Conservation (phyloP, 2,329 filamentous ascomycete genomes). For the Mariannaea sp. region DNA sequence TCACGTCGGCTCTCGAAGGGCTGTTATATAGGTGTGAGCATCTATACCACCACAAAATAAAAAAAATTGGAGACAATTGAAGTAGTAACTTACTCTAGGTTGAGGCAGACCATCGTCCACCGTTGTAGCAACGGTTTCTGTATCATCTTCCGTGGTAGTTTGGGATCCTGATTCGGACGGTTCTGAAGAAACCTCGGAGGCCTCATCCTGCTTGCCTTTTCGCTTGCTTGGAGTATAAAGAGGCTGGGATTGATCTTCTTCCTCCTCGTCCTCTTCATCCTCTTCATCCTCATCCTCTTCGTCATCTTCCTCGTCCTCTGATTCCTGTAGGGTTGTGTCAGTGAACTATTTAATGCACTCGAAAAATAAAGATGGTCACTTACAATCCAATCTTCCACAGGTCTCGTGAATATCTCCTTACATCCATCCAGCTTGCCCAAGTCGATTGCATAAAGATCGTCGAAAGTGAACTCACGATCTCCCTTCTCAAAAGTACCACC, state of each 20-base stretch:
- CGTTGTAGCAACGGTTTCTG: constrained; percentile 54
- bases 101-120: constrained; percentile 79
- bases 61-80: too few species aligned
- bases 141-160: constrained; percentile 50
- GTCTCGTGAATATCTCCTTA: constrained; percentile 84
- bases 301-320: constrained; percentile 63
- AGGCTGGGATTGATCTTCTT: constrained; percentile 54
- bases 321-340: constrained; percentile 50
- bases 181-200: constrained; percentile 43
- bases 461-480: constrained; percentile 93
- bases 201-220: constrained; percentile 58
- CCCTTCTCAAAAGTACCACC: constrained; percentile 95
- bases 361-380: constrained; percentile 37
- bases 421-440: constrained; percentile 95
- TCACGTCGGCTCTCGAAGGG: constrained; percentile 91
- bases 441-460: constrained; percentile 91
- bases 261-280: constrained; percentile 59
- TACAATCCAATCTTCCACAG: constrained; percentile 82
- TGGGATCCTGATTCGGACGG: constrained; percentile 39
- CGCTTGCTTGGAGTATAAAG: constrained; percentile 59
- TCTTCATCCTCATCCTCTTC: constrained; percentile 66
- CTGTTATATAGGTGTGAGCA: too few species aligned
- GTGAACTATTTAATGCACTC: not conserved
- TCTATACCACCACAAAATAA: too few species aligned
- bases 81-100: constrained; percentile 56